Evolutionary conservation across 768 basidiomycete genomes (phyloP).

Genomic region (Termitomyces sp.): DNA sequence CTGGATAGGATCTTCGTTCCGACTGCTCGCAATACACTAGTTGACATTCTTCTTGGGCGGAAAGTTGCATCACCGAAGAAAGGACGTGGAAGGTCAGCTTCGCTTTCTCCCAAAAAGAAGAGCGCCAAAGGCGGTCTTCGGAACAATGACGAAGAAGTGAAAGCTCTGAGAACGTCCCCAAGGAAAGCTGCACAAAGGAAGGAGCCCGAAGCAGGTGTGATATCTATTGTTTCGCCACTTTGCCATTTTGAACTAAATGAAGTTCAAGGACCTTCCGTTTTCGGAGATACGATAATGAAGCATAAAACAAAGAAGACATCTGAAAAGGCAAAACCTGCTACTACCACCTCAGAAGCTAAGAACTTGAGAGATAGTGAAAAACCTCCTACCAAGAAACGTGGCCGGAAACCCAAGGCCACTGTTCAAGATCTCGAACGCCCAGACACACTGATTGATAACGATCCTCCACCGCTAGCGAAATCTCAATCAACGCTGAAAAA

Average conservation of each 20-base stretch:
- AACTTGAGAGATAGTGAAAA: background rate
- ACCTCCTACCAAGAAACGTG: conserved; percentile 11
- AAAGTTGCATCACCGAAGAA: conserved; percentile 39
- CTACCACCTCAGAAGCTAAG: background rate
- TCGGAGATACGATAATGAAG: background rate
- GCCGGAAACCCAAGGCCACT: conserved; percentile 11
- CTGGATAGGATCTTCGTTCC: conserved; percentile 17
- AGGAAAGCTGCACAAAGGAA: conserved; percentile 6
- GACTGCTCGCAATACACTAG: conserved; percentile 15
- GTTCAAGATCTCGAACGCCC: background rate
- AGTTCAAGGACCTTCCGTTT: conserved; percentile 2
- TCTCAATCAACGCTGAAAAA: conserved; percentile 1
- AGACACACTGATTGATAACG: background rate
- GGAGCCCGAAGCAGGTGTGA: conserved; percentile 8
- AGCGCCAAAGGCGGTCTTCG: conserved; percentile 3
- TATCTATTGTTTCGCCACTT: background rate
- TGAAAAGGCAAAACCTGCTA: background rate
- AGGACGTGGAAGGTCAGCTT: conserved; percentile 20
- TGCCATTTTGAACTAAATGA: background rate
- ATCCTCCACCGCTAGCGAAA: background rate
- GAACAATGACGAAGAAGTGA: background rate
- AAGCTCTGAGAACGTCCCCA: conserved; percentile 12
- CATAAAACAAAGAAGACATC: background rate
- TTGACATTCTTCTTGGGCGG: conserved; percentile 17
- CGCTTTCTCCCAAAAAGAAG: conserved; percentile 24